Evolutionary conservation across 2,329 filamentous ascomycete genomes (phyloP), one percentile per base, ranked within the genome.

Genomic region (Aspergillus sclerotialis): DNA sequence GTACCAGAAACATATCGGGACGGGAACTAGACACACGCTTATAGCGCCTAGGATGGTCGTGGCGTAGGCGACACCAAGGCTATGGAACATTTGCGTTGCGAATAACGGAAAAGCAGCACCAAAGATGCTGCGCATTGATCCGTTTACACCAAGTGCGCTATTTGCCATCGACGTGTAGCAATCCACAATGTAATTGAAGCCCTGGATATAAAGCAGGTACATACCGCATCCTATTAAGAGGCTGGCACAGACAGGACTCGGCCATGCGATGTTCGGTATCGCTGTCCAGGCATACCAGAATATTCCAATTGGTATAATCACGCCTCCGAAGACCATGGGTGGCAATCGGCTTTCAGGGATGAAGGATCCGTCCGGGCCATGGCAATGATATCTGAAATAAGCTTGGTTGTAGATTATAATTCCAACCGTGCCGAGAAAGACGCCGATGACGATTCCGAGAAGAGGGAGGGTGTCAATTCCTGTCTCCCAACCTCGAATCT

Each of bases 141-240:
- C 14, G 11, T 2, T 10, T 13, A 12, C 0, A 17, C 6, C n/a
- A 16, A 11, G 7, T 13, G 8, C 28, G 26, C n/a, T 5, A 44
- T 58, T 48, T 38, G 62, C 60, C n/a, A 62, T 30, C 5, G 49
- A 49, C 4, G 62, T 38, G 36, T 63, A 63, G 0, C 56, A 42
- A 34, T 63, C 59, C 10, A 63, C 45, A 2, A 63, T 29, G 28
- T 63, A 59, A 28, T 49, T 55, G 35, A 58, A 56, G 8, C 46
- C 45, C 2, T 44, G 47, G n/a, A 53, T 35, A 15, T 56, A 59
- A 7, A 56, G 52, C n/a, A 44, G 46, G 3, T 56, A 15, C 4
- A 55, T 32, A 0, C 54, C 55, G 23, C 55, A 53, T 6, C 50
- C 48, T 16, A 50, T 49, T 12, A 54, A 45, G 3, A 53, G 33